phyloP scores from a whole-genome alignment of 2,329 filamentous ascomycete genomes.

The Verticillium zaregamsianum region DNA sequence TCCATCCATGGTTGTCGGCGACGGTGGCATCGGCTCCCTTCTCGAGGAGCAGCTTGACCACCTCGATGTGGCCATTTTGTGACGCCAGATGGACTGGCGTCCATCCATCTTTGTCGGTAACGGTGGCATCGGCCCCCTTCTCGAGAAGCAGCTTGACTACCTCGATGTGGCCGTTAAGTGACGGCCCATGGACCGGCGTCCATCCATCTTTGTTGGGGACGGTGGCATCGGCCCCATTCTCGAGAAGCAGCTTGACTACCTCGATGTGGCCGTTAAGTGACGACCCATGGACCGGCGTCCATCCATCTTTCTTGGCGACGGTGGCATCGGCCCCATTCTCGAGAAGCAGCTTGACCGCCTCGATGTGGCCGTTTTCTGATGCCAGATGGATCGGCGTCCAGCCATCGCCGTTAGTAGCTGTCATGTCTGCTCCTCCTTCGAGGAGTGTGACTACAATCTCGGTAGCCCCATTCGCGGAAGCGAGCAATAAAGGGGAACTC shows the following conservation, averaged over 20 bases:
- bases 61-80: neutral
- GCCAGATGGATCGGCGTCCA: neutral
- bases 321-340: neutral
- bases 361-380: neutral
- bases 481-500: neutral
- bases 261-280: slow-evolving; percentile 1
- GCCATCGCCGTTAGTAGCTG: neutral
- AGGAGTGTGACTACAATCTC: neutral
- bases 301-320: neutral
- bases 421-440: neutral
- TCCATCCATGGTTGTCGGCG: no score
- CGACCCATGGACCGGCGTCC: slow-evolving; percentile 2
- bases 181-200: neutral
- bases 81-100: neutral
- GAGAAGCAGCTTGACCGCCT: neutral
- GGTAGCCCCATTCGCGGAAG: neutral
- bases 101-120: no score
- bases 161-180: neutral
- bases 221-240: neutral
- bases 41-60: slow-evolving; percentile 5
- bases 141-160: neutral
- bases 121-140: neutral
- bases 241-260: slow-evolving; percentile 5
- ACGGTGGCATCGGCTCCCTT: neutral
- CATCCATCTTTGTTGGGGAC: neutral